phyloP scores from a whole-genome alignment of 352 stramenopile genomes.

The Phytophthora citrophthora region DNA sequence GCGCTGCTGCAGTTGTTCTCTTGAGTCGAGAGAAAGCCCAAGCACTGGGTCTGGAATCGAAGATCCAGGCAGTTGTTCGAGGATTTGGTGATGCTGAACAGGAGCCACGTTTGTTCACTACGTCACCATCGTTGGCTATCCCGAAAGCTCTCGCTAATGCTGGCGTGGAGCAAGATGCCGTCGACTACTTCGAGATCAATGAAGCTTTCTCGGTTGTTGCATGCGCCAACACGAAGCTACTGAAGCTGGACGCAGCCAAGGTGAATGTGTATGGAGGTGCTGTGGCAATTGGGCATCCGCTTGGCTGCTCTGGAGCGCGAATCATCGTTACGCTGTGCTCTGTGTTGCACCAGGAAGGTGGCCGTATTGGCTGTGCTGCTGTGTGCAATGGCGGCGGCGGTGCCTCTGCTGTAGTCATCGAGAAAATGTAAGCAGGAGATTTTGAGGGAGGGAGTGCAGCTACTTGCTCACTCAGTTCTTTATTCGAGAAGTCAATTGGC shows the following conservation, averaged over 20 bases:
- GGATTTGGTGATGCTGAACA: slow-evolving; percentile 79
- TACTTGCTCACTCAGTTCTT: slow-evolving; percentile 1
- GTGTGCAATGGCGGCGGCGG: slow-evolving; percentile 98
- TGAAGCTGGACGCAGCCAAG: slow-evolving; percentile 85
- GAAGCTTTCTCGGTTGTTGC: slow-evolving; percentile 97
- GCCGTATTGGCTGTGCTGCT: slow-evolving; percentile 89
- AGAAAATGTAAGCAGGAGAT: slow-evolving; percentile 48
- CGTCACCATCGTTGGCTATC: slow-evolving; percentile 92
- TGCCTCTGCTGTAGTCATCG: slow-evolving; percentile 94
- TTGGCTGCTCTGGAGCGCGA: slow-evolving; percentile 76
- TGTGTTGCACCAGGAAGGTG: slow-evolving; percentile 92
- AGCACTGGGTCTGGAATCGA: slow-evolving; percentile 55
- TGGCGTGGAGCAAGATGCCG: slow-evolving; percentile 76
- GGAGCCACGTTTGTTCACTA: slow-evolving; percentile 93
- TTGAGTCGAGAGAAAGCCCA: slow-evolving; percentile 88
- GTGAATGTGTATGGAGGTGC: slow-evolving; percentile 96
- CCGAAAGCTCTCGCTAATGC: slow-evolving; percentile 86
- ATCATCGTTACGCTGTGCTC: slow-evolving; percentile 94
- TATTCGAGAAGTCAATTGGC: slow-evolving; percentile 22
- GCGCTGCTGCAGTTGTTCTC: slow-evolving; percentile 93
- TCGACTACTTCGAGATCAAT: slow-evolving; percentile 98
- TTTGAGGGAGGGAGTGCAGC: neutral
- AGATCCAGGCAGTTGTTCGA: slow-evolving; percentile 70
- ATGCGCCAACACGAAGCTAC: slow-evolving; percentile 92
- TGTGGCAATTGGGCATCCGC: slow-evolving; percentile 68